phyloP scores from a whole-genome alignment of 1,284 basidiomycete genomes.

The Trichosporon coremiiforme region DNA sequence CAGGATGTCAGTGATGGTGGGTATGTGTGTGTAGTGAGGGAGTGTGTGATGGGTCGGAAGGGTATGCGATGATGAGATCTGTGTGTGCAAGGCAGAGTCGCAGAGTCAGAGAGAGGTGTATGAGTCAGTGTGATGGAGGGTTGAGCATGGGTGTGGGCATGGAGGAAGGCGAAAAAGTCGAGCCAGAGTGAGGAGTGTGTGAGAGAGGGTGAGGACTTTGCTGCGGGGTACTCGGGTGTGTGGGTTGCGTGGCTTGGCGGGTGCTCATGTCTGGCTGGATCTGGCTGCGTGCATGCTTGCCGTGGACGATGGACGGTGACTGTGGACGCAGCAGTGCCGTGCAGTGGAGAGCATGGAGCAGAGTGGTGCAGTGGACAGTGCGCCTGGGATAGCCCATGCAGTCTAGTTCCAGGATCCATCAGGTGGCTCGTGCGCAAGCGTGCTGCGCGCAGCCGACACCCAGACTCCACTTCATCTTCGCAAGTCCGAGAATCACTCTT shows the following conservation, averaged over 20 bases:
- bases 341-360: no score
- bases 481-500: no score
- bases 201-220: background rate
- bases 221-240: background rate
- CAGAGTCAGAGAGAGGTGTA: background rate
- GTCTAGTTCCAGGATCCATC: background rate
- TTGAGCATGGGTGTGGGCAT: background rate
- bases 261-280: background rate
- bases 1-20: background rate
- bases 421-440: slow-evolving; percentile 1
- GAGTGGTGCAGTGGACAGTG: no score
- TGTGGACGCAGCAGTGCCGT: no score
- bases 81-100: background rate
- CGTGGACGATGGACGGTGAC: background rate
- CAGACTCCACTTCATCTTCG: no score
- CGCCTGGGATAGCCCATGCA: background rate
- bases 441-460: background rate
- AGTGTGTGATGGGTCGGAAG: slow-evolving; percentile 8
- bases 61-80: background rate
- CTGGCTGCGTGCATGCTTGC: background rate
- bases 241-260: background rate
- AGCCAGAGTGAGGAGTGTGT: no score
- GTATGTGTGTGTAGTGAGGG: background rate
- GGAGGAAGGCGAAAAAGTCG: background rate
- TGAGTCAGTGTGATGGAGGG: background rate